Conservation (phyloP, 495 filamentous ascomycete genomes). For the Neurospora sp. region DNA sequence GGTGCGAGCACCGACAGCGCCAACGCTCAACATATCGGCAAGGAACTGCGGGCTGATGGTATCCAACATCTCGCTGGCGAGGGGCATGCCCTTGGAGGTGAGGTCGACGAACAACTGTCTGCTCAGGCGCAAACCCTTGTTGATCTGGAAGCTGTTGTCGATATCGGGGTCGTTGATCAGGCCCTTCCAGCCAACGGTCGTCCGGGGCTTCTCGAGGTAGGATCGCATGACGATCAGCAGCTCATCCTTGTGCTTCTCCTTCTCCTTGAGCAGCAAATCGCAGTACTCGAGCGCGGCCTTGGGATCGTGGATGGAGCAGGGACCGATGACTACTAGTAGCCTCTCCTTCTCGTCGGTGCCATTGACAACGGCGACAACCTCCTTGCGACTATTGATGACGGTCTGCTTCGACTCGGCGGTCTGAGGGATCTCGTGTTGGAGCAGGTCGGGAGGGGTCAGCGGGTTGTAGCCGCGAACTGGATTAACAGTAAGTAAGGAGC, state of each 20-base stretch:
- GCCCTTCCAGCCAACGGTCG: conserved; percentile 98
- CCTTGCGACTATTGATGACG: conserved; percentile 70
- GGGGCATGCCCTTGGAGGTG: conserved; percentile 91
- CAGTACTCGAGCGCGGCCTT: conserved; percentile 89
- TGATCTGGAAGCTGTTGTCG: conserved; percentile 97
- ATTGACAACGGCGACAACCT: conserved; percentile 71
- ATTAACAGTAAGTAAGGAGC: conserved; percentile 13
- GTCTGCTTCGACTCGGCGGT: conserved; percentile 67
- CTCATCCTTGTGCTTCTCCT: conserved; percentile 83
- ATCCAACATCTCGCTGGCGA: conserved; percentile 97
- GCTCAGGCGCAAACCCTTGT: conserved; percentile 83
- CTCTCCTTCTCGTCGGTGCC: conserved; percentile 65
- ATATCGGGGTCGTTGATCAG: conserved; percentile 99
- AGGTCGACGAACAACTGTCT: conserved; percentile 92
- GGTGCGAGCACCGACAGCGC: conserved; percentile 89
- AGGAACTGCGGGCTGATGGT: conserved; percentile 98
- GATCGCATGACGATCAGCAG: conserved; percentile 94
- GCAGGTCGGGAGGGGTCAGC: conserved; percentile 82
- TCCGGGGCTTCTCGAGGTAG: conserved; percentile 98
- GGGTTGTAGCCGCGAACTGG: conserved; percentile 87
- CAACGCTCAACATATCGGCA: conserved; percentile 85
- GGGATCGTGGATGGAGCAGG: conserved; percentile 97
- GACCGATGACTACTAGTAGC: conserved; percentile 86
- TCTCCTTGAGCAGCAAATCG: conserved; percentile 67
- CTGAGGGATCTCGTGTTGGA: conserved; percentile 89